A percentile compares a stretch with the other conserved stretches of the same genome.
phyloP scores from a whole-genome alignment of 139 green algal genomes.

The Chlorella sp. region DNA sequence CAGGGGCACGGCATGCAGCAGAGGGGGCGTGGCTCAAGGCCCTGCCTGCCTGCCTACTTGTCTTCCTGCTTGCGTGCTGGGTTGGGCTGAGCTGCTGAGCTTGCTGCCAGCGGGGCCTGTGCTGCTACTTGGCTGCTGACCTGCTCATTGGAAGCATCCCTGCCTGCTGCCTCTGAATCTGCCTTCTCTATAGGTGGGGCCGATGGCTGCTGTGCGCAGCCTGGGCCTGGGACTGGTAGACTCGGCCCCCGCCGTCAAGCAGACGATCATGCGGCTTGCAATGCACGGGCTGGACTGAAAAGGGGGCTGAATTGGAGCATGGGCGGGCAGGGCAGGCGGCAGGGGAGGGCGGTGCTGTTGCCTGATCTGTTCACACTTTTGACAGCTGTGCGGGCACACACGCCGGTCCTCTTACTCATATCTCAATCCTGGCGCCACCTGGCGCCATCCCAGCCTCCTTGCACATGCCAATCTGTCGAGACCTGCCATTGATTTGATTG shows the following conservation, averaged over 20 bases:
- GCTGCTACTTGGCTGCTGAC: no score
- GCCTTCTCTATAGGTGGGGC: background rate
- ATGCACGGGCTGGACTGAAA: conserved; percentile 5
- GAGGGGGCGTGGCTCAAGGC: background rate
- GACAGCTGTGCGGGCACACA: background rate
- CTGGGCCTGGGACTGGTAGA: conserved; percentile 2
- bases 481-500: no score
- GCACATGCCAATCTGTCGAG: no score
- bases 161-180: background rate
- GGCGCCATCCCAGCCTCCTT: no score
- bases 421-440: background rate
- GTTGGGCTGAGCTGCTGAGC: no score
- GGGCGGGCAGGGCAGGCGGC: no score
- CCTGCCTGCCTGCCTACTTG: no score
- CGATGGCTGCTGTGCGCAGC: background rate
- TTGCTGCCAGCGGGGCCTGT: no score
- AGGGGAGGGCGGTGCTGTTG: no score
- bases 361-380: background rate
- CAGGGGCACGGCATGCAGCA: background rate
- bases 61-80: no score
- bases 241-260: background rate
- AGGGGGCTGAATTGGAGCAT: background rate
- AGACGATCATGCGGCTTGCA: conserved; percentile 1
- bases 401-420: background rate
- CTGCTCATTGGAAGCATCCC: no score